These are phyloP conservation scores for Collybia sordida DNA, from an alignment of 768 basidiomycete genomes.

Conservation along the genomic window DNA sequence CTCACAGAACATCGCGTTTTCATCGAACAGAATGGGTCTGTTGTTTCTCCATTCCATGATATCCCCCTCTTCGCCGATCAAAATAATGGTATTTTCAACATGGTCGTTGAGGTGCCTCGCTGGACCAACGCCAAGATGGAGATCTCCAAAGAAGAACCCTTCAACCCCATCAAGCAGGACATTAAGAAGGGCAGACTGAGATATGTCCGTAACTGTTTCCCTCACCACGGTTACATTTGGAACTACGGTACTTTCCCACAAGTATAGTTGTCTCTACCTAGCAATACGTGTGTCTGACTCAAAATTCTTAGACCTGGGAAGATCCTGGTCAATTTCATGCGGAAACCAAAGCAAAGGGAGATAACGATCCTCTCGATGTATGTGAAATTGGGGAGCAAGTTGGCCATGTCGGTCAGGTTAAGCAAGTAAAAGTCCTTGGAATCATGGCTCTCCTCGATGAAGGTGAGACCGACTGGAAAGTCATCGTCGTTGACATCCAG, in stretches of 20 bases:
- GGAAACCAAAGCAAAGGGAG: constrained; percentile 98
- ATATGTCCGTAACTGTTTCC: constrained; percentile 99
- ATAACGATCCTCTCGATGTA: constrained; percentile 99
- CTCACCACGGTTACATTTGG: constrained; percentile 99
- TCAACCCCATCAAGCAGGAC: constrained; percentile 99
- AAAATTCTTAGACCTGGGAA: constrained; percentile 84
- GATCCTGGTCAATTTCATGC: constrained; percentile 84
- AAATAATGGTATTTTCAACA: constrained; percentile 94
- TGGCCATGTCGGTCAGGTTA: constrained; percentile 95
- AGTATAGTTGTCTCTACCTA: constrained; percentile 40
- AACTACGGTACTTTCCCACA: constrained; percentile 99
- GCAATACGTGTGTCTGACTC: not conserved
- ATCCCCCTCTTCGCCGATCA: constrained; percentile 98
- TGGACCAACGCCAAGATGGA: constrained; percentile 99
- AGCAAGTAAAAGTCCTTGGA: constrained; percentile 99
- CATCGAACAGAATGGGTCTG: constrained; percentile 86
- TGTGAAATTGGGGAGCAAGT: constrained; percentile 99
- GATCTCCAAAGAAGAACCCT: constrained; percentile 96
- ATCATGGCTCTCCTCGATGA: constrained; percentile 99
- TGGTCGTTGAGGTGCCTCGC: constrained; percentile 96
- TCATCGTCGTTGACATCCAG: constrained; percentile 94
- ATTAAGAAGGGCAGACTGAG: constrained; percentile 95
- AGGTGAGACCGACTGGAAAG: constrained; percentile 99
- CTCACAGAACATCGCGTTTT: constrained; percentile 87
- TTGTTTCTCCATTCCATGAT: constrained; percentile 91